A percentile compares a stretch with the other conserved stretches of the same genome.
Conservation (phyloP, 352 stramenopile genomes). For the Globisporangium paroecandrum region DNA sequence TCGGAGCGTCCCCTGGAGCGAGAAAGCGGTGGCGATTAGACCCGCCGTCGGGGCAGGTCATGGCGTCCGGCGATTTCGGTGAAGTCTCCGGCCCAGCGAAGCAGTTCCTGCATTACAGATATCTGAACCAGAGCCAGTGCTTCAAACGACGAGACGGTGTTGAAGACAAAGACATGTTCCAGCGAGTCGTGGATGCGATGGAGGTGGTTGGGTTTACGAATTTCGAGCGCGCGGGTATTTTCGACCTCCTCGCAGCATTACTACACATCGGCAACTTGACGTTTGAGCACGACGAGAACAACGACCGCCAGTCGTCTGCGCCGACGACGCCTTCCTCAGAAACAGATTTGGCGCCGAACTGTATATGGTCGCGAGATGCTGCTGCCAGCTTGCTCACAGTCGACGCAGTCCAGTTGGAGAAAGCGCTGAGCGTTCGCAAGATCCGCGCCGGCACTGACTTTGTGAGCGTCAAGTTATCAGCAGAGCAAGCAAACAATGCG, state of each 20-base stretch:
- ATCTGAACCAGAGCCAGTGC: conserved; percentile 86
- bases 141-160: conserved; percentile 75
- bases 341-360: conserved; percentile 54
- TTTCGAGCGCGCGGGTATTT: conserved; percentile 72
- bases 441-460: conserved; percentile 82
- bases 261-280: conserved; percentile 88
- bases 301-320: conserved; percentile 38
- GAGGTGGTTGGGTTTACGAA: conserved; percentile 80
- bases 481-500: conserved; percentile 78
- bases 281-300: conserved; percentile 80
- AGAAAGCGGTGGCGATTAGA: conserved; percentile 64
- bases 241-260: conserved; percentile 78
- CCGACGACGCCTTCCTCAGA: conserved; percentile 20
- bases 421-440: conserved; percentile 69
- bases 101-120: conserved; percentile 74
- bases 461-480: conserved; percentile 81
- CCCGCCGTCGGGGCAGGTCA: conserved; percentile 33
- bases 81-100: conserved; percentile 39
- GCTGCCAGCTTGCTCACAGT: conserved; percentile 69
- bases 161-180: conserved; percentile 74
- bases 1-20: conserved; percentile 44
- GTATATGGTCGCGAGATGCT: conserved; percentile 68
- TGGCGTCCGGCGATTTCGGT: conserved; percentile 38
- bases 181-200: conserved; percentile 77
- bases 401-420: conserved; percentile 67